Conservation (phyloP, 1,284 basidiomycete genomes). For the Trichosporon sp. region DNA sequence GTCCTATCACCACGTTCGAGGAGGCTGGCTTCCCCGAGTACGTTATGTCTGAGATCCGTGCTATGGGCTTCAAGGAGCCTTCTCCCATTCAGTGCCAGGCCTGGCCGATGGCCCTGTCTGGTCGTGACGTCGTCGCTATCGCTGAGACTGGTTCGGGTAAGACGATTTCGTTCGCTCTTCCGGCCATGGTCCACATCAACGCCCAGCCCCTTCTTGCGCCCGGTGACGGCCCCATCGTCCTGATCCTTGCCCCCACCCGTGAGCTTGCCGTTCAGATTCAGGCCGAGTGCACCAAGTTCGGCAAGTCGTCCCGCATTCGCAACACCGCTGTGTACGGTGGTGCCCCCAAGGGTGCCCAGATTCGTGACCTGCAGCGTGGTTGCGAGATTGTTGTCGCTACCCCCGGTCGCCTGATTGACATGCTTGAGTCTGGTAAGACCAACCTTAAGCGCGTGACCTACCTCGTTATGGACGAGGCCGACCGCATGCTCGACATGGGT, state of each 20-base stretch:
- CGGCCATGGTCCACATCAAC: slow-evolving; percentile 99
- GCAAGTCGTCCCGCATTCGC: slow-evolving; percentile 91
- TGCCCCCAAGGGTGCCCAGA: slow-evolving; percentile 96
- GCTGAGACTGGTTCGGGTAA: slow-evolving; percentile 96
- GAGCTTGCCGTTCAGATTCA: slow-evolving; percentile 99
- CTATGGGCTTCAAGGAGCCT: slow-evolving; percentile 83
- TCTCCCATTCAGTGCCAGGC: slow-evolving; percentile 97
- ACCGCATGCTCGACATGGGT: slow-evolving; percentile 58
- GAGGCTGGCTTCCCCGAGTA: slow-evolving; percentile 96
- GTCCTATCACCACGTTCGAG: slow-evolving; percentile 86
- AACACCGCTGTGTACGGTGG: slow-evolving; percentile 99
- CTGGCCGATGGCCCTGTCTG: slow-evolving; percentile 95
- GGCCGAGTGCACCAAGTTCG: slow-evolving; percentile 97
- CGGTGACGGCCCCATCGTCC: slow-evolving; percentile 94
- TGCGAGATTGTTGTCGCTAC: slow-evolving; percentile 97
- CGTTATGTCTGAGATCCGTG: slow-evolving; percentile 84
- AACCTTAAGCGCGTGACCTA: slow-evolving; percentile 94
- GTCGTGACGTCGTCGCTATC: slow-evolving; percentile 91
- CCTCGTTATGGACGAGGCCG: slow-evolving; percentile 98
- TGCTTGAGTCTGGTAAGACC: slow-evolving; percentile 92
- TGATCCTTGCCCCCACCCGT: slow-evolving; percentile 94
- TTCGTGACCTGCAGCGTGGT: slow-evolving; percentile 92
- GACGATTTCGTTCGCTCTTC: slow-evolving; percentile 95
- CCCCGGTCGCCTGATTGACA: slow-evolving; percentile 91
- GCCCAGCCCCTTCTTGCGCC: slow-evolving; percentile 90